These are phyloP conservation scores for Clavulina sp. DNA, from an alignment of 768 basidiomycete species.

Conservation along the genomic window DNA sequence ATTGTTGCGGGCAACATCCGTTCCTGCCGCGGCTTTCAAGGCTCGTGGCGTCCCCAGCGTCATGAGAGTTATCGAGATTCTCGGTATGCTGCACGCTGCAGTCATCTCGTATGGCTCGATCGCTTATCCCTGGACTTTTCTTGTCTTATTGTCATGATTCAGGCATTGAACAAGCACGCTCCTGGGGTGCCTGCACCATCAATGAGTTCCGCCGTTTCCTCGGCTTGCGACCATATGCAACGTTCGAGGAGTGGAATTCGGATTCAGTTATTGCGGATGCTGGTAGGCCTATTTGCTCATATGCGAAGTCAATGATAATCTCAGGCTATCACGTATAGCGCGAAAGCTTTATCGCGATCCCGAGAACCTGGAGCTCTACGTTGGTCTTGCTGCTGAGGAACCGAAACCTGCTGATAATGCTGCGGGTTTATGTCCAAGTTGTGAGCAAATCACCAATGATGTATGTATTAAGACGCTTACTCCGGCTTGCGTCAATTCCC, in stretches of 20 bases:
- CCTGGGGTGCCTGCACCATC: constrained; percentile 47
- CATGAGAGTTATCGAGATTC: constrained; percentile 11
- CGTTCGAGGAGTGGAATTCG: constrained; percentile 24
- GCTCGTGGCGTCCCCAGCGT: constrained; percentile 10
- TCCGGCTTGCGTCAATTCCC: too few relatives aligned
- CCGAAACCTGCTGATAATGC: constrained; percentile 45
- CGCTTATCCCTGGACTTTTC: background rate
- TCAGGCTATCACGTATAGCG: too few relatives aligned
- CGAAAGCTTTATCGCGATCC: constrained; percentile 49
- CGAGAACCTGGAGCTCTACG: constrained; percentile 66
- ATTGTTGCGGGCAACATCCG: constrained; percentile 7
- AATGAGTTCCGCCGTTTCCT: constrained; percentile 30
- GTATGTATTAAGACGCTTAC: too few relatives aligned
- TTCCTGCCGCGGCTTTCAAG: constrained; percentile 9
- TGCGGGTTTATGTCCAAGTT: constrained; percentile 63
- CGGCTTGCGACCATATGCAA: constrained; percentile 13
- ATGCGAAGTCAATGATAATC: too few relatives aligned
- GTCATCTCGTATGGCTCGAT: too few relatives aligned
- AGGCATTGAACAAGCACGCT: constrained; percentile 49
- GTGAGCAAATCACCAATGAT: too few relatives aligned
- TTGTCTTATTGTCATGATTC: constrained; percentile 27
- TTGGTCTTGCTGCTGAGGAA: constrained; percentile 57
- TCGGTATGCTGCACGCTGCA: constrained; percentile 11
- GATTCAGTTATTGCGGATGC: constrained; percentile 13
- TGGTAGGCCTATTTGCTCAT: too few relatives aligned